Conservation (phyloP, 2,329 filamentous ascomycete species). For the Neofusicoccum kwambonambiense region DNA sequence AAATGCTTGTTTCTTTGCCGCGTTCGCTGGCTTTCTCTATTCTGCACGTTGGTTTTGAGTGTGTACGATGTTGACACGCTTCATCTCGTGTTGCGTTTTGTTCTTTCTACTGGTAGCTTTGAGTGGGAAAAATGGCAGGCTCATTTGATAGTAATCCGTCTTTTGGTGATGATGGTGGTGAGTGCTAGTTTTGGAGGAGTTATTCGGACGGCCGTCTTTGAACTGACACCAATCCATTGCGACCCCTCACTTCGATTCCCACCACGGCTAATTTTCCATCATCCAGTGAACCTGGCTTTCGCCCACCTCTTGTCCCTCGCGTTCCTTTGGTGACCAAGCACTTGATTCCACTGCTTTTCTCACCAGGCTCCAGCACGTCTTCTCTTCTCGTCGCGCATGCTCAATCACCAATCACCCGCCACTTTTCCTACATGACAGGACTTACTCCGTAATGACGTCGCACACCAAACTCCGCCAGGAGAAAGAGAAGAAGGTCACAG, state of each 20-base stretch:
- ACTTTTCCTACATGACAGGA: neutral
- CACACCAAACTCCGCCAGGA: conserved; percentile 23
- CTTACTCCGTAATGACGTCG: neutral
- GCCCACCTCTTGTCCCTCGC: too few relatives aligned
- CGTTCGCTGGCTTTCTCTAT: too few relatives aligned
- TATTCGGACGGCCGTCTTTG: neutral
- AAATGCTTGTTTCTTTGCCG: too few relatives aligned
- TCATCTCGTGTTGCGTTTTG: neutral
- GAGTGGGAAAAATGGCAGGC: neutral
- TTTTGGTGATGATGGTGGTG: too few relatives aligned
- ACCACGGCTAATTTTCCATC: too few relatives aligned
- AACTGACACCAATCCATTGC: too few relatives aligned
- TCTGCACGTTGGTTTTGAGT: neutral
- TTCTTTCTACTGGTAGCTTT: neutral
- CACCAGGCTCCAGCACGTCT: neutral
- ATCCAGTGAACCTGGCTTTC: too few relatives aligned
- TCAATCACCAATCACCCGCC: neutral
- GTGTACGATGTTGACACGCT: neutral
- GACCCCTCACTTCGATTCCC: too few relatives aligned
- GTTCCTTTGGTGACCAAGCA: too few relatives aligned
- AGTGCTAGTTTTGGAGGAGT: neutral
- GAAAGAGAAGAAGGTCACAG: conserved; percentile 37
- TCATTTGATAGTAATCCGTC: neutral
- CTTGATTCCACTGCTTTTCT: neutral
- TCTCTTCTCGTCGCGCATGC: too few relatives aligned